Conservation (phyloP, 2,329 filamentous ascomycete species). For the Lachnellula hyalina region DNA sequence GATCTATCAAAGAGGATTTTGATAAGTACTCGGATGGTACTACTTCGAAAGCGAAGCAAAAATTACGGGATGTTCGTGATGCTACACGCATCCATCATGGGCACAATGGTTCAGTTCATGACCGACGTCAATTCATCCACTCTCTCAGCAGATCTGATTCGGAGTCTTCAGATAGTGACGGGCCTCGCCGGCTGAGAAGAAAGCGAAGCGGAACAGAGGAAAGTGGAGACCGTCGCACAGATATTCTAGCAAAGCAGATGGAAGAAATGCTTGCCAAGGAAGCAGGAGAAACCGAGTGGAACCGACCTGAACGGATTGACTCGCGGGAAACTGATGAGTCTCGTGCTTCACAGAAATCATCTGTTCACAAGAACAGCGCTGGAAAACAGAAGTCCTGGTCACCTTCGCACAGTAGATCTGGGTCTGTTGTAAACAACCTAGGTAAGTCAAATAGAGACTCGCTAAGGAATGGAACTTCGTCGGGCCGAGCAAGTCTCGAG, state of each 20-base stretch:
- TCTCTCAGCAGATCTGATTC: slow-evolving; percentile 52
- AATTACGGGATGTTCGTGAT: slow-evolving; percentile 50
- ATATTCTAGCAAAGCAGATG: slow-evolving; percentile 58
- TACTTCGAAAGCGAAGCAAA: slow-evolving; percentile 55
- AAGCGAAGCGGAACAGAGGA: slow-evolving; percentile 40
- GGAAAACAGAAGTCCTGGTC: slow-evolving; percentile 1
- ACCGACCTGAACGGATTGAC: slow-evolving; percentile 12
- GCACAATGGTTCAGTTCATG: slow-evolving; percentile 47
- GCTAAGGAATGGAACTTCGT: slow-evolving; percentile 12
- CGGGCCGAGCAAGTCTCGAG: slow-evolving; percentile 41
- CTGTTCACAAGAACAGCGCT: slow-evolving; percentile 6
- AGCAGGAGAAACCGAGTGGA: slow-evolving; percentile 30
- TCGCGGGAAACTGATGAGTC: slow-evolving; percentile 8
- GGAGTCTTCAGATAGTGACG: slow-evolving; percentile 55
- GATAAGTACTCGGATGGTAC: slow-evolving; percentile 41
- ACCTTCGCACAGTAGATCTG: slow-evolving; percentile 18
- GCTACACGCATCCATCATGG: slow-evolving; percentile 48
- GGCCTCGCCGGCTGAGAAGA: slow-evolving; percentile 31
- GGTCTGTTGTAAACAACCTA: slow-evolving; percentile 17
- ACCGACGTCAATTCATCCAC: slow-evolving; percentile 48
- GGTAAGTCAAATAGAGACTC: slow-evolving; percentile 15
- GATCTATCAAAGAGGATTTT: slow-evolving; percentile 23
- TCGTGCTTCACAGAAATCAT: slow-evolving; percentile 13
- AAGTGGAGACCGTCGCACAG: slow-evolving; percentile 42
- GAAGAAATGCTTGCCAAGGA: slow-evolving; percentile 54